Percentiles rank a stretch among this genome's conserved stretches.
Conservation (phyloP, 2,329 filamentous ascomycete species). For the Penicillium rolfsii region DNA sequence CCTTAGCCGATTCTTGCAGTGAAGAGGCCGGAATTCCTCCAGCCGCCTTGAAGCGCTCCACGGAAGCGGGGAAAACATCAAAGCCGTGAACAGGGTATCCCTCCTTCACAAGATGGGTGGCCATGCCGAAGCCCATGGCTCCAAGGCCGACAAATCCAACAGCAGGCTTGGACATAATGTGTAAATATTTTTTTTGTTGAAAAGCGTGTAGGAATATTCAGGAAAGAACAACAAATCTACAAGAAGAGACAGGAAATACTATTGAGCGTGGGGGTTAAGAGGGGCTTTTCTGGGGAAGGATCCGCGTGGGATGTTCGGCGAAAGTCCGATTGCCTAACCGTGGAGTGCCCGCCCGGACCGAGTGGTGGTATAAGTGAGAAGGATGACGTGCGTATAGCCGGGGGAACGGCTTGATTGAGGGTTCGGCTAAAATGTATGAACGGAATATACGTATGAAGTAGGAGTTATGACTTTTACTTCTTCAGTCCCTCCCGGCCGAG, state of each 20-base stretch:
- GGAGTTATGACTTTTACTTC: background rate
- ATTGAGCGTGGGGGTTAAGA: slow-evolving; percentile 17
- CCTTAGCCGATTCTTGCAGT: slow-evolving; percentile 63
- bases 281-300: slow-evolving; percentile 22
- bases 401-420: background rate
- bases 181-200: background rate
- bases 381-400: background rate
- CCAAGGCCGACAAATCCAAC: slow-evolving; percentile 75
- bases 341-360: slow-evolving; percentile 4
- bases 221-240: background rate
- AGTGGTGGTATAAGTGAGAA: background rate
- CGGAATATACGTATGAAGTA: background rate
- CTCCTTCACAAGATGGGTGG: slow-evolving; percentile 69
- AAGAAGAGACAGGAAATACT: background rate
- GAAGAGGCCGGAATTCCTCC: slow-evolving; percentile 64
- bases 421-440: background rate
- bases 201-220: background rate
- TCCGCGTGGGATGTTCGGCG: slow-evolving; percentile 23
- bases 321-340: slow-evolving; percentile 23
- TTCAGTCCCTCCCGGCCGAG: background rate
- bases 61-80: slow-evolving; percentile 69
- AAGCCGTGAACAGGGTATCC: slow-evolving; percentile 71
- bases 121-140: slow-evolving; percentile 83
- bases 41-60: slow-evolving; percentile 66
- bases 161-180: slow-evolving; percentile 50